Percentiles rank a stretch among this genome's conserved stretches.
Conservation (phyloP, 345 rosid genomes). For the Dovyalis caffra region DNA sequence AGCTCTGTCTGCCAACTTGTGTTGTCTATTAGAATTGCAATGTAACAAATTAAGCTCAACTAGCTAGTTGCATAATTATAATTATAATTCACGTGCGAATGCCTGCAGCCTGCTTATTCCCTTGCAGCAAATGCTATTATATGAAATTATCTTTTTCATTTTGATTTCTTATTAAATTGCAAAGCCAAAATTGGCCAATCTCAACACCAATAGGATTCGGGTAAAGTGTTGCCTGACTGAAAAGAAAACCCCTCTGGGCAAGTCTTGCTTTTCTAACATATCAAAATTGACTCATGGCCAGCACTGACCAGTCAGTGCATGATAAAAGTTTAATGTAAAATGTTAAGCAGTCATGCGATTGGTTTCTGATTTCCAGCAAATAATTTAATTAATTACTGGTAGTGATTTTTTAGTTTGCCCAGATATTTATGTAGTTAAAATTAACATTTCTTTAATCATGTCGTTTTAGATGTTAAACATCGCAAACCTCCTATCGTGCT, state of each 20-base stretch:
- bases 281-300: neutral
- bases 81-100: conserved; percentile 23
- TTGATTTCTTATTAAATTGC: neutral
- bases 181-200: neutral
- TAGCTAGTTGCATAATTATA: neutral
- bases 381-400: too few relatives aligned
- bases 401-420: neutral
- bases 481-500: neutral
- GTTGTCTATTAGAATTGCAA: neutral
- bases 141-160: too few relatives aligned
- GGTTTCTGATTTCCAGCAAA: neutral
- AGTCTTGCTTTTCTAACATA: neutral
- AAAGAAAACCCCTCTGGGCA: neutral
- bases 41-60: neutral
- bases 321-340: too few relatives aligned
- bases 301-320: neutral
- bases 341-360: neutral
- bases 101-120: conserved; percentile 30
- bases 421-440: neutral
- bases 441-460: neutral
- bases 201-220: neutral
- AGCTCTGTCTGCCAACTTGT: conserved; percentile 25
- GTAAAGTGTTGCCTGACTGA: neutral
- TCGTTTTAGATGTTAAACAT: neutral
- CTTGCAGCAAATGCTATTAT: neutral